phyloP scores from a whole-genome alignment of 108 stramenopile species.

The Nannochloropsis oceanica region DNA sequence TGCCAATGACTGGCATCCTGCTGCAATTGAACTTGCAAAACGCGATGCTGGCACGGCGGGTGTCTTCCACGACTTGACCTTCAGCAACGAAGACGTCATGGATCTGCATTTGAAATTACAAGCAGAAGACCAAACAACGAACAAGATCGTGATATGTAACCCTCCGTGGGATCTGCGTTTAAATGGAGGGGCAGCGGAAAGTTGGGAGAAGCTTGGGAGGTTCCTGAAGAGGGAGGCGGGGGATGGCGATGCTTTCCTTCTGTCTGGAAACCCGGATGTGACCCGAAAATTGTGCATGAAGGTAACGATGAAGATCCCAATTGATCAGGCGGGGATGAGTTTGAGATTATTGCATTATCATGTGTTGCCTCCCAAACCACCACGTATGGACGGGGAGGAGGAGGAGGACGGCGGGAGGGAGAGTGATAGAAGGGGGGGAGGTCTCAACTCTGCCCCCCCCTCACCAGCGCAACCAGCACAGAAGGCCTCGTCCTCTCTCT shows the following conservation, averaged over 20 bases:
- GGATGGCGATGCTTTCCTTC: conserved; percentile 12
- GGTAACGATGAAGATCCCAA: conserved; percentile 3
- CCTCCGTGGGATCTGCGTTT: conserved; percentile 27
- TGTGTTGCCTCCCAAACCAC: not conserved
- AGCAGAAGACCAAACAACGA: not conserved
- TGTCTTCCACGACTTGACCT: conserved; percentile 1
- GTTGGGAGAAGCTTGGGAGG: conserved; percentile 7
- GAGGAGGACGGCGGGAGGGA: not conserved
- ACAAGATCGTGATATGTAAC: conserved; percentile 10
- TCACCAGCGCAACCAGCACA: too few relatives aligned
- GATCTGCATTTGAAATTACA: not conserved
- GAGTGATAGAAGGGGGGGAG: not conserved
- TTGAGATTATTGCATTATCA: conserved; percentile 21
- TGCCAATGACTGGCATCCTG: conserved; percentile 29
- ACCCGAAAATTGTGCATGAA: conserved; percentile 20
- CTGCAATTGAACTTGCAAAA: conserved; percentile 21
- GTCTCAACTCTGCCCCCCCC: too few relatives aligned
- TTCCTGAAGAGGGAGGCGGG: conserved; percentile 14
- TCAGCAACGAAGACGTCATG: conserved; percentile 10
- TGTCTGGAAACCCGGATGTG: conserved; percentile 7
- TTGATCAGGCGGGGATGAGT: conserved; percentile 11
- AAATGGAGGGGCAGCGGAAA: not conserved
- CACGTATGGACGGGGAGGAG: not conserved
- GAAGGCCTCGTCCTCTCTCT: not conserved
- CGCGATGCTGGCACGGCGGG: conserved; percentile 12